Conservation (phyloP, 1,284 basidiomycete species). For the Malassezia equina region DNA sequence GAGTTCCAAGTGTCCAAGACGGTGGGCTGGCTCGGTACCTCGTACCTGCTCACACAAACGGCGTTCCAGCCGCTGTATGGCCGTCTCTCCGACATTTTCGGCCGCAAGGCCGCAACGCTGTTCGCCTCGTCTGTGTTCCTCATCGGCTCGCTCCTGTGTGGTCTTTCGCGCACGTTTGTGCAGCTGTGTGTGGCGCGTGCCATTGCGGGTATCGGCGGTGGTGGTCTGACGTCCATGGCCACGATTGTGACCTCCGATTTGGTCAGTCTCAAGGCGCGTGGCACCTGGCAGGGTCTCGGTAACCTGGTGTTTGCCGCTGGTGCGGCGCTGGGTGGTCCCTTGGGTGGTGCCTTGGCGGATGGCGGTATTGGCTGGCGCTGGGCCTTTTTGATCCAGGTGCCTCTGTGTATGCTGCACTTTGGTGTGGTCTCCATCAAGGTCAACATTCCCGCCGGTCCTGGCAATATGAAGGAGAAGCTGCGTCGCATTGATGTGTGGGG, state of each 20-base stretch:
- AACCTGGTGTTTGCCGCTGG: slow-evolving; percentile 47
- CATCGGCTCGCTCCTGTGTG: slow-evolving; percentile 40
- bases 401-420: slow-evolving; percentile 48
- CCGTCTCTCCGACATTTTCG: slow-evolving; percentile 41
- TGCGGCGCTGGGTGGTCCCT: slow-evolving; percentile 44
- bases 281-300: slow-evolving; percentile 49
- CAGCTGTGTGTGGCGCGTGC: slow-evolving; percentile 47
- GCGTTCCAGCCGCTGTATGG: slow-evolving; percentile 47
- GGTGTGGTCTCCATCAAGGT: slow-evolving; percentile 48
- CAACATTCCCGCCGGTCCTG: slow-evolving; percentile 48
- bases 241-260: slow-evolving; percentile 51
- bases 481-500: slow-evolving; percentile 49
- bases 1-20: slow-evolving; percentile 44
- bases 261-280: slow-evolving; percentile 49
- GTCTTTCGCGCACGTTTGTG: slow-evolving; percentile 39
- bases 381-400: slow-evolving; percentile 48
- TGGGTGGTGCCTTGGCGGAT: slow-evolving; percentile 38
- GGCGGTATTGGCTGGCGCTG: slow-evolving; percentile 38
- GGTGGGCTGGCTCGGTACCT: slow-evolving; percentile 43
- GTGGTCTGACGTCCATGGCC: slow-evolving; percentile 50
- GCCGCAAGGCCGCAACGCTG: slow-evolving; percentile 42
- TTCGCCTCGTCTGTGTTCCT: slow-evolving; percentile 43
- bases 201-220: slow-evolving; percentile 51
- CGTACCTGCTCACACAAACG: slow-evolving; percentile 45
- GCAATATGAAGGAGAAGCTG: slow-evolving; percentile 48